Evolutionary conservation across 2,329 filamentous ascomycete genomes (phyloP).

Genomic region (Trichoderma harzianum): DNA sequence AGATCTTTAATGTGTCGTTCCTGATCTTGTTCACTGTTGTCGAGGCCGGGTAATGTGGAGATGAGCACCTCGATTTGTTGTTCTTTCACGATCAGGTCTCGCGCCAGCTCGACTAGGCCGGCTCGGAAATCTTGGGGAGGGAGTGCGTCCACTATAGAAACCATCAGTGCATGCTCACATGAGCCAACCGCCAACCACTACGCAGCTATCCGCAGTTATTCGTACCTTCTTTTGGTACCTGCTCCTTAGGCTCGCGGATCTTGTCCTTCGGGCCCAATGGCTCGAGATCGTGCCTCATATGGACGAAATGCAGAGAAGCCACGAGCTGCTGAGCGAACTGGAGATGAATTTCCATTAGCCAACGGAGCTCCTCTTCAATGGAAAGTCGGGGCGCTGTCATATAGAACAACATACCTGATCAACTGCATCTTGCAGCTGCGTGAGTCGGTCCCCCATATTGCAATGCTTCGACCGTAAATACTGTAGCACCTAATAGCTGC

Average conservation of each 20-base stretch:
- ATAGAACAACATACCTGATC: slow-evolving; percentile 60
- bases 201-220: not conserved
- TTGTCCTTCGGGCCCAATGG: slow-evolving; percentile 56
- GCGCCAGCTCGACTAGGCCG: slow-evolving; percentile 68
- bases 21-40: slow-evolving; percentile 75
- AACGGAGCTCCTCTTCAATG: not conserved
- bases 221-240: slow-evolving; percentile 50
- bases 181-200: too few relatives aligned
- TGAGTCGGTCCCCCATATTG: slow-evolving; percentile 70
- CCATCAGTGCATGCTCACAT: not conserved
- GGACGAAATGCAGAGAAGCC: slow-evolving; percentile 62
- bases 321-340: slow-evolving; percentile 68
- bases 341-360: not conserved
- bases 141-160: slow-evolving; percentile 55
- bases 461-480: too few relatives aligned
- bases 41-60: slow-evolving; percentile 69
- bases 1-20: slow-evolving; percentile 62
- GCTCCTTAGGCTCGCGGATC: slow-evolving; percentile 55
- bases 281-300: slow-evolving; percentile 65
- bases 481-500: not conserved
- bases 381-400: too few relatives aligned
- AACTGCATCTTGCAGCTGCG: slow-evolving; percentile 80
- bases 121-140: slow-evolving; percentile 62
- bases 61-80: slow-evolving; percentile 80
- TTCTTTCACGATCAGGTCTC: slow-evolving; percentile 74